Evolutionary conservation across 441 rosid genomes (phyloP).

Genomic region (Kokia cookei): DNA sequence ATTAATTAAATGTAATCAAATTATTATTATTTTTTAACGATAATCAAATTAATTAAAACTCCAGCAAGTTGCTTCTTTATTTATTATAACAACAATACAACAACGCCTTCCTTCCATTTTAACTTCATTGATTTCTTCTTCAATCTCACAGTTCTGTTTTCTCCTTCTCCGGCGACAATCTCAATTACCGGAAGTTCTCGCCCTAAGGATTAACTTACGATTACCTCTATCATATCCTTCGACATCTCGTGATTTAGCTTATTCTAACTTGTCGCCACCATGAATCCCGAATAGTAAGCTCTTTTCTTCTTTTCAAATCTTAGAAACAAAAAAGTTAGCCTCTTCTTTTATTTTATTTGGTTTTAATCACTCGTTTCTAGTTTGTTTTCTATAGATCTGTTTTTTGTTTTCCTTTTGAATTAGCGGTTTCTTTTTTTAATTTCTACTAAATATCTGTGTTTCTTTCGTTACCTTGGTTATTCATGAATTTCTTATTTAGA

Average conservation of each 20-base stretch:
- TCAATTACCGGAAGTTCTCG: neutral
- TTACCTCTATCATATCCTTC: neutral
- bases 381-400: constrained; percentile 16
- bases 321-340: neutral
- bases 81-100: neutral
- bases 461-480: neutral
- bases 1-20: neutral
- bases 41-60: constrained; percentile 1
- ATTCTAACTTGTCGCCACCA: constrained; percentile 26
- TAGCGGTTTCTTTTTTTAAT: neutral
- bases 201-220: neutral
- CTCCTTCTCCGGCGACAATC: constrained; percentile 19
- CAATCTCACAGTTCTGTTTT: neutral
- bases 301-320: neutral
- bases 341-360: neutral
- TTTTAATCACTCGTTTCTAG: neutral
- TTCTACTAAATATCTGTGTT: neutral
- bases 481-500: constrained; percentile 24
- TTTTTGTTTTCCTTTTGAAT: neutral
- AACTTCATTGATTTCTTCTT: neutral
- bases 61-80: constrained; percentile 13
- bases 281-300: constrained; percentile 97
- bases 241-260: neutral
- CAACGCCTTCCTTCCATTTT: neutral
- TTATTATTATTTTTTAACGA: neutral